Conservation (phyloP, 305 asterid genomes). For the Solanum hybrid region DNA sequence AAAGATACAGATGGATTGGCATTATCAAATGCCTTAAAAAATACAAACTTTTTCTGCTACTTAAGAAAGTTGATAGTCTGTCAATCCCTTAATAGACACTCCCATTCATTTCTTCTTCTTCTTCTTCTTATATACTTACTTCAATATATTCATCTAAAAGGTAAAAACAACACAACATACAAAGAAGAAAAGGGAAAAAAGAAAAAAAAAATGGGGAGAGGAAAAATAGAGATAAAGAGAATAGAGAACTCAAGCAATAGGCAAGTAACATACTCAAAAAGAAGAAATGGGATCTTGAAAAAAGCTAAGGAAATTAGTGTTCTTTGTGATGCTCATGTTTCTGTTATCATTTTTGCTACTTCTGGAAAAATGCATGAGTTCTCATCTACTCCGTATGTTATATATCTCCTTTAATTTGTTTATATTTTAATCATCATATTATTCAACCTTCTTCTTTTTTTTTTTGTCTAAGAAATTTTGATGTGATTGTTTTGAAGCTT, state of each 20-base stretch:
- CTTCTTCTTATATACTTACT: not conserved
- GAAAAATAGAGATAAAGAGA: constrained; percentile 11
- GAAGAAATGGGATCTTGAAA: constrained; percentile 10
- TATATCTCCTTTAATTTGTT: not conserved
- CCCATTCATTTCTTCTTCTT: not conserved
- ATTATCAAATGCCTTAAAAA: not conserved
- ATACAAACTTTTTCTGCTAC: constrained; percentile 4
- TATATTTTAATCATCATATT: not conserved
- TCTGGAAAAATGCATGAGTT: constrained; percentile 12
- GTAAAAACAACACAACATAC: not conserved
- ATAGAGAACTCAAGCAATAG: constrained; percentile 9
- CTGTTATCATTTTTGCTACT: constrained; percentile 8
- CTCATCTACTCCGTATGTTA: constrained; percentile 6
- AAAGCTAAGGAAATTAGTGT: constrained; percentile 13
- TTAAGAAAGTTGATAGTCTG: constrained; percentile 6
- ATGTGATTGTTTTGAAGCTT: not conserved
- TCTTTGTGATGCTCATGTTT: constrained; percentile 11
- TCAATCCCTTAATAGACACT: constrained; percentile 2
- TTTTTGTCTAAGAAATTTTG: not conserved
- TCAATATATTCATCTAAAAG: not conserved
- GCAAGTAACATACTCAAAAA: constrained; percentile 9
- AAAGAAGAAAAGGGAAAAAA: not conserved
- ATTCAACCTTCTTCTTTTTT: not conserved
- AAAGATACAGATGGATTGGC: constrained; percentile 1
- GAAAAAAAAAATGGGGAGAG: not conserved